Base-by-base conservation (phyloP, 2,329 filamentous ascomycete species). In the Fusarium virguliforme region DNA sequence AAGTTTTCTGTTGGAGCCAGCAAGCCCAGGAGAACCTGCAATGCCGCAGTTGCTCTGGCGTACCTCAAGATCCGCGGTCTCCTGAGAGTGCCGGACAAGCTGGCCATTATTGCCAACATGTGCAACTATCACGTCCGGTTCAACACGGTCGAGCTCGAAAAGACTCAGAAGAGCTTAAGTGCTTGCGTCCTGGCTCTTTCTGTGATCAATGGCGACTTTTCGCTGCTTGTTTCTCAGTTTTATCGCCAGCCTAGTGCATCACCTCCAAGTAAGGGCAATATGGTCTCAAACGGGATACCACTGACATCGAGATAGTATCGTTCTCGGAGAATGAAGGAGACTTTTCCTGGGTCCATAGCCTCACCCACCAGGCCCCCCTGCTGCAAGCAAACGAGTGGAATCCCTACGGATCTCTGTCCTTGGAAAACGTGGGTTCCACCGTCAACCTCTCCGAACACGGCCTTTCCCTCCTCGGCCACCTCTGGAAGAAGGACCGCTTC, bases 61-160 rank as follows among this genome's bases (percentile, higher is more conserved):
- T 48, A 30, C 43, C 43, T 48, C 8, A 15, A 48, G 4, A 13
- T 28, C 8, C 43, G 43, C 4, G 43, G 15, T 1, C 26, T 48
- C 7, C 43, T 48, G 43, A 48, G 43, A 12, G 13, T 48, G 4
- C 7, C 43, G 3, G 43, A 48, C 43, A 48, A 48, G 18, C 43
- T 48, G 1, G 43, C 43, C 8, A 30, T 48, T n/a, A 6, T 50
- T 4, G 43, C 43, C n/a, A 50, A 50, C 8, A 50, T 50, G 26
- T 50, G 43, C 15, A 26, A 6, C 8, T 50, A 50, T 18, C 43
- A 50, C 13, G n/a, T 50, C 15, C 24, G 43, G 9, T 18, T 50
- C 24, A 50, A 50, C 26, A 50, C 43, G 15, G 30, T 30, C 3
- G 43, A 50, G 43, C 13, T 50, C 15, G 43, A 50, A 50, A 50